Percentiles rank a stretch among this genome's conserved stretches.
These are phyloP conservation scores for Pholiota adiposa DNA, from an alignment of 1,284 basidiomycete species.

Conservation along the genomic window DNA sequence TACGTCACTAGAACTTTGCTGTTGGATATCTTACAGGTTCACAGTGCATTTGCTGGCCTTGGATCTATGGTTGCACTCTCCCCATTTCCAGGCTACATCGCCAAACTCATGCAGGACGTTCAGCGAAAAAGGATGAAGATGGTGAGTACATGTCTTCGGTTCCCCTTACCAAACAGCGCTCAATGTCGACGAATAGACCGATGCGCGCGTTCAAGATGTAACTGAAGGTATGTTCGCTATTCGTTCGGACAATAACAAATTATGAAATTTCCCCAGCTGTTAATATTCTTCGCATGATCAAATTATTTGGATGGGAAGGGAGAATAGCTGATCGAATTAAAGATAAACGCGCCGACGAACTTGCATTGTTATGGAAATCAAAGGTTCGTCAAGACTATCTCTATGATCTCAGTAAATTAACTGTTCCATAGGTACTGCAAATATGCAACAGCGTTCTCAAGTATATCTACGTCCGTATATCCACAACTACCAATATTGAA, in stretches of 20 bases:
- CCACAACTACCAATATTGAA: no score
- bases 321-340: conserved; percentile 54
- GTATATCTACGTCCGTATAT: conserved; percentile 1
- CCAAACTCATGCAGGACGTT: conserved; percentile 38
- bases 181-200: conserved; percentile 32
- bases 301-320: conserved; percentile 76
- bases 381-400: conserved; percentile 34
- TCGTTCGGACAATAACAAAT: background rate
- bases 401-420: no score
- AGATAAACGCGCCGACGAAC: conserved; percentile 46
- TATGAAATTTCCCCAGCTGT: conserved; percentile 36
- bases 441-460: conserved; percentile 18
- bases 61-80: conserved; percentile 52
- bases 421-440: conserved; percentile 11
- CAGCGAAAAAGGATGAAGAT: conserved; percentile 35
- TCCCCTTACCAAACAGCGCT: background rate
- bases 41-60: conserved; percentile 53
- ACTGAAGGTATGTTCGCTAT: conserved; percentile 42
- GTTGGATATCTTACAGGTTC: background rate
- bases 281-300: conserved; percentile 64
- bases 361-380: conserved; percentile 43
- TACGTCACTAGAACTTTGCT: background rate
- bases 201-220: conserved; percentile 50
- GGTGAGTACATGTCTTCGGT: conserved; percentile 6
- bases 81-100: conserved; percentile 54